These are phyloP conservation scores for Atkinsonella texensis DNA, from an alignment of 2,329 filamentous ascomycete species.

Conservation along the genomic window DNA sequence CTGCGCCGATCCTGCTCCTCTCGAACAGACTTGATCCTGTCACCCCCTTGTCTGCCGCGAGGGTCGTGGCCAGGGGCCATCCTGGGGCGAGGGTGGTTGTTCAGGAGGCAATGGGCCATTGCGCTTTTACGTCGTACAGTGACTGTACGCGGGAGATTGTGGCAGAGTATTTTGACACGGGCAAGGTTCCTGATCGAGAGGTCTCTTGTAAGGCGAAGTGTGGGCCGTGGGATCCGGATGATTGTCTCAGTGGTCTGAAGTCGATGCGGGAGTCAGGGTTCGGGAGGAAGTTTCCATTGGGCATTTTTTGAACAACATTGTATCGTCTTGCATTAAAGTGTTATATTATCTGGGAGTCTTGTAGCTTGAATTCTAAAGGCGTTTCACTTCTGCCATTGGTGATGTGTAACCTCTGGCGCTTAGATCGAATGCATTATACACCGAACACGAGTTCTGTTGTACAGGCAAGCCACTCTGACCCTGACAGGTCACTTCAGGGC, in stretches of 20 bases:
- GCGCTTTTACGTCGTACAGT: slow-evolving; percentile 8
- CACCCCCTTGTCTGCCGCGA: slow-evolving; percentile 24
- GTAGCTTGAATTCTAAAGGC: too few species aligned
- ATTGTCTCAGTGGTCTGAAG: background rate
- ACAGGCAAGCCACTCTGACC: too few species aligned
- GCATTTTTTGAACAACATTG: background rate
- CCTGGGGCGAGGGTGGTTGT: slow-evolving; percentile 13
- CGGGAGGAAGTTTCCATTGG: slow-evolving; percentile 3
- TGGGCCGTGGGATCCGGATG: slow-evolving; percentile 9
- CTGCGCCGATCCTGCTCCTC: slow-evolving; percentile 31
- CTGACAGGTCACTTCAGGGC: too few species aligned
- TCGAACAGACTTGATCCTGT: slow-evolving; percentile 32
- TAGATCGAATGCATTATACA: too few species aligned
- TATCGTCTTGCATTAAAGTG: background rate
- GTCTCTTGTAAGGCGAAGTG: slow-evolving; percentile 11
- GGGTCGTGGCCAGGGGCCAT: slow-evolving; percentile 9
- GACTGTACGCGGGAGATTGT: slow-evolving; percentile 10
- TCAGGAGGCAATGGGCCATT: slow-evolving; percentile 13
- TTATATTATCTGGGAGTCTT: background rate
- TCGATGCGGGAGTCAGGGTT: background rate
- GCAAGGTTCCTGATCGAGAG: slow-evolving; percentile 11
- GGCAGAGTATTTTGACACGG: slow-evolving; percentile 10
- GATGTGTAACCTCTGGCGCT: too few species aligned
- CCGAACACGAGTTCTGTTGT: too few species aligned
- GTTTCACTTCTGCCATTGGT: too few species aligned